phyloP scores from a whole-genome alignment of 116 monocot species.

The Cymodocea nodosa region DNA sequence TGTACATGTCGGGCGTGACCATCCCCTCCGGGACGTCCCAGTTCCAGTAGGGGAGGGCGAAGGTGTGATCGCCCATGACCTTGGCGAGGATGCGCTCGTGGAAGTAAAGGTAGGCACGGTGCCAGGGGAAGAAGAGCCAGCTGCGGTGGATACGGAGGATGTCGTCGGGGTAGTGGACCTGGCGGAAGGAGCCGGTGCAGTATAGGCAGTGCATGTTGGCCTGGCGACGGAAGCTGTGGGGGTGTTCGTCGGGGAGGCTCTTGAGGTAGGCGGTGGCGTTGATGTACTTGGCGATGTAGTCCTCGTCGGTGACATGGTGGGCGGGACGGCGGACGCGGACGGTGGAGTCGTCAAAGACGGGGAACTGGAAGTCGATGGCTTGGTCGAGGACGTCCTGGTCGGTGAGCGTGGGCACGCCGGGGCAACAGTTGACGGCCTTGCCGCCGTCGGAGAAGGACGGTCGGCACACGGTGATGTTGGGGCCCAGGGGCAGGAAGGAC shows the following conservation, averaged over 20 bases:
- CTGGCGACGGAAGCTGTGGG: constrained; percentile 22
- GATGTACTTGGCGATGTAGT: constrained; percentile 19
- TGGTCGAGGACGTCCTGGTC: constrained; percentile 5
- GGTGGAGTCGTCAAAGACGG: not conserved
- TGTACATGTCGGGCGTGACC: constrained; percentile 22
- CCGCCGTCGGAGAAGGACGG: constrained; percentile 10
- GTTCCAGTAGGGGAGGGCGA: constrained; percentile 38
- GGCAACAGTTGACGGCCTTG: constrained; percentile 14
- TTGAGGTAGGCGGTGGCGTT: constrained; percentile 10
- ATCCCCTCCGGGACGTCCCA: constrained; percentile 38
- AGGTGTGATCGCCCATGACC: constrained; percentile 32
- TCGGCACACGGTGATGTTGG: constrained; percentile 13
- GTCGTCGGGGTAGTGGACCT: constrained; percentile 10
- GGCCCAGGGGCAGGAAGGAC: constrained; percentile 8
- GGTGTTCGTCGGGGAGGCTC: constrained; percentile 13
- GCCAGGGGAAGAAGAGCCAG: constrained; percentile 45
- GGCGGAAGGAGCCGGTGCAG: constrained; percentile 23
- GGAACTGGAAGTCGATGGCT: constrained; percentile 2
- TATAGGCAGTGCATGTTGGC: constrained; percentile 27
- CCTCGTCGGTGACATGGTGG: constrained; percentile 9
- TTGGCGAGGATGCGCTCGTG: constrained; percentile 40
- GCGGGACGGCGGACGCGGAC: constrained; percentile 14
- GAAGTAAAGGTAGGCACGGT: constrained; percentile 41
- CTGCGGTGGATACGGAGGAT: constrained; percentile 25
- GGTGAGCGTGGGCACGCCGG: not conserved